Percentiles rank a stretch among this genome's conserved stretches.
Evolutionary conservation across 2,329 filamentous ascomycete genomes (phyloP).

Genomic region (Fusarium cyanostomum): DNA sequence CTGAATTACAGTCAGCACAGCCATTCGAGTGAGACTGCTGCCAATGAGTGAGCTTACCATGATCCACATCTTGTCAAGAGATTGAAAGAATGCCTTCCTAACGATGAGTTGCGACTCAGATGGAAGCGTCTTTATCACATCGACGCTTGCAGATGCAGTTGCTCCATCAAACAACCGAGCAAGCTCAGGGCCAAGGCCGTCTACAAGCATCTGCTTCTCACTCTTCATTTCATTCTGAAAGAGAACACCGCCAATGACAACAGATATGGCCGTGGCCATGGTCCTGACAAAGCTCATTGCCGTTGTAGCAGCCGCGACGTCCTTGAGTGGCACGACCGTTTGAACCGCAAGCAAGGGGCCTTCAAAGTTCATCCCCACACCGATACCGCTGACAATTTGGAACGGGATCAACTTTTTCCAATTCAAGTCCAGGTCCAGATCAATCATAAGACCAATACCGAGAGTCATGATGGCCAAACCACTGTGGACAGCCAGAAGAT

Average conservation of each 20-base stretch:
- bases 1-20: slow-evolving; percentile 6
- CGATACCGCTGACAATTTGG: slow-evolving; percentile 68
- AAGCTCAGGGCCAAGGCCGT: slow-evolving; percentile 56
- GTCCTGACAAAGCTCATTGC: slow-evolving; percentile 71
- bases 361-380: slow-evolving; percentile 71
- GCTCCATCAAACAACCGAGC: slow-evolving; percentile 62
- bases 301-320: slow-evolving; percentile 70
- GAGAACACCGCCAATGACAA: slow-evolving; percentile 75
- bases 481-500: slow-evolving; percentile 62
- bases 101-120: slow-evolving; percentile 35
- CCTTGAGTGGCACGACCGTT: slow-evolving; percentile 64
- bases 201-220: slow-evolving; percentile 55
- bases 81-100: slow-evolving; percentile 38
- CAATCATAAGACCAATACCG: slow-evolving; percentile 66
- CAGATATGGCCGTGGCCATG: slow-evolving; percentile 69
- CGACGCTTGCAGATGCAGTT: slow-evolving; percentile 66
- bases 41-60: slow-evolving; percentile 30
- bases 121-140: slow-evolving; percentile 52
- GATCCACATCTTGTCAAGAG: slow-evolving; percentile 43
- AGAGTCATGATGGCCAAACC: slow-evolving; percentile 66
- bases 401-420: slow-evolving; percentile 61
- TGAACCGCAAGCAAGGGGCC: slow-evolving; percentile 71
- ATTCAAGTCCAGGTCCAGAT: slow-evolving; percentile 61
- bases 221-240: slow-evolving; percentile 75
- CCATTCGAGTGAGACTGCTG: not conserved